Base-by-base conservation (phyloP, 2,329 filamentous ascomycete species). In the Lecanosticta acicola region DNA sequence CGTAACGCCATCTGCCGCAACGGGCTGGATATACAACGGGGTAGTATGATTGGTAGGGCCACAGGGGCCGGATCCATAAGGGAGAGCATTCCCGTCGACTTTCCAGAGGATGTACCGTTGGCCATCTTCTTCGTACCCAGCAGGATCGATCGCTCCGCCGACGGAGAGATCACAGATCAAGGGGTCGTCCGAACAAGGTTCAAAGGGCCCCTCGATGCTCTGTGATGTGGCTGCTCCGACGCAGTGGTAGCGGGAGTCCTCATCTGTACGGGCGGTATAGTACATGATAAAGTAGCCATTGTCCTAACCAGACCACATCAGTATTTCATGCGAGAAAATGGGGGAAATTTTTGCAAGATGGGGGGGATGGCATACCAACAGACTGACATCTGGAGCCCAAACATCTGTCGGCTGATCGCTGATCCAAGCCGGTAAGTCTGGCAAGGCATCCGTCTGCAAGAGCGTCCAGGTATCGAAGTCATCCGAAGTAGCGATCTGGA, bases 381-480 rank as follows among this genome's bases (percentile, higher is more conserved):
- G 65, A 10, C 73, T 68, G 5, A 84, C 76, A 57, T 83, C 79
- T 8, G 80, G 81, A 0, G 80, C 80, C 79, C 79, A 84, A 19
- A 75, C 76, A 46, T 78, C 71, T 24, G 48, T 18, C 16, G 35
- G 9, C 3, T 60, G 60, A 1, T 72, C 44, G n/a, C 59, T 46
- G 2, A 62, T 75, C 80, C 81, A 84, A 7, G 66, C 56, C 2
- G 72, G 71, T 4, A 74, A 50, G 3, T 66, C 62, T 0, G 78
- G 77, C n/a, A 84, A 66, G 1, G 75, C 73, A 51, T 83, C 78
- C n/a, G 68, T 60, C 33, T 60, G 58, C 13, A 57, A 51, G 13
- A 67, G 48, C 1, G 45, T 56, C 65, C 66, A 68, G 18, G 55
- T 59, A 3, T 52, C 29, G 50, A 69, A 68, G 46, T 69, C 55